These are phyloP conservation scores for Lepidium aucheri DNA, from an alignment of 345 rosid species.

Conservation along the genomic window DNA sequence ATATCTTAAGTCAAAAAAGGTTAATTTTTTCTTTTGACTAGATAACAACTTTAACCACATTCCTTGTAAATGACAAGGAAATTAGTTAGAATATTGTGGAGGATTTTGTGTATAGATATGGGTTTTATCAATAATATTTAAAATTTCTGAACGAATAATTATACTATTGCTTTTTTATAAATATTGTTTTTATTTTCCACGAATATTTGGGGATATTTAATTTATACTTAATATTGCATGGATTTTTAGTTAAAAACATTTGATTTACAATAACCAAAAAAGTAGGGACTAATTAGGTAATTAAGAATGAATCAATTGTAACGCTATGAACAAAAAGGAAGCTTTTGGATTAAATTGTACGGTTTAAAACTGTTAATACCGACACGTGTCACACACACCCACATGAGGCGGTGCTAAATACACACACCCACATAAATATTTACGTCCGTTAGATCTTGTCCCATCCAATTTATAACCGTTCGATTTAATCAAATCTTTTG, in stretches of 20 bases:
- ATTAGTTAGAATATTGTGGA: neutral
- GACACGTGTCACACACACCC: conserved; percentile 19
- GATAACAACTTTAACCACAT: neutral
- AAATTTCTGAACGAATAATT: neutral
- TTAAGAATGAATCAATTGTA: neutral
- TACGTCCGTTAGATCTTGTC: neutral
- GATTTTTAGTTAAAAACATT: neutral
- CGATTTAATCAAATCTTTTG: neutral
- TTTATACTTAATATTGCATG: no score
- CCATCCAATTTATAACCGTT: neutral
- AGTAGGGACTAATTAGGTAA: neutral
- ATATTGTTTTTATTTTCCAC: no score
- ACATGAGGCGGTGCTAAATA: conserved; percentile 24
- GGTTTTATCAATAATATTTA: neutral
- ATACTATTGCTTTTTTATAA: neutral
- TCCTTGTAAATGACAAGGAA: neutral
- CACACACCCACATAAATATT: neutral
- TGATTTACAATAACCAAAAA: neutral
- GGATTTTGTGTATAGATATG: neutral
- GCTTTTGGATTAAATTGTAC: conserved; percentile 8
- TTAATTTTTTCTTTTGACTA: neutral
- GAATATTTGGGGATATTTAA: no score
- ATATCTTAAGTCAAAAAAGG: neutral
- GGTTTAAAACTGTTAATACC: conserved; percentile 5
- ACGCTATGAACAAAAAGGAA: neutral